Base-by-base conservation (phyloP, 306 rosid species). In the Hippophae rhamnoides region DNA sequence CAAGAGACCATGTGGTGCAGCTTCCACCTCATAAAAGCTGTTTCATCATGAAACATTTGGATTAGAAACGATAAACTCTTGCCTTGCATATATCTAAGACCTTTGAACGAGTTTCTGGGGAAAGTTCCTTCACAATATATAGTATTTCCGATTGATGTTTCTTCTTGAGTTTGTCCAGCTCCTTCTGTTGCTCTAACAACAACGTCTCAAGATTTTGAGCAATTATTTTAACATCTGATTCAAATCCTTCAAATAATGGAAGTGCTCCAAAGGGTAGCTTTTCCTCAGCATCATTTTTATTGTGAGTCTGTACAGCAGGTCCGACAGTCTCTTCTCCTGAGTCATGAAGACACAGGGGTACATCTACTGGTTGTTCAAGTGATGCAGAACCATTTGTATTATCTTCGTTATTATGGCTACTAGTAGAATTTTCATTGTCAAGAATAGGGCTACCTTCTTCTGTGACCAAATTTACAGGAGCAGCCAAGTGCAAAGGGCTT, bases 101-200 rank as follows among this genome's bases (percentile, higher is more conserved):
- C 68, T 81, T 68, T 46, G 64, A 72, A 72, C 72, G 51, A 48
- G 74, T 64, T 72, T 70, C 80, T 13, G 77, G 82, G 52, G 83
- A 56, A 53, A 86, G 60, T 66, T 78, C 85, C 52, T 71, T 65
- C 58, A 88, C 38, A 66, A 84, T 57, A 62, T 84, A 79, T 9
- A 73, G 69, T 64, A 80, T 68, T 66, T 62, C 87, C 60, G 73
- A 69, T 70, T 80, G 66, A 73, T 93, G 97, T 50, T 77, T 79
- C 84, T 58, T 77, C 76, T 77, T 77, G 55, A 93, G 76, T 49
- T 82, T 86, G 40, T 66, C 81, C 13, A 86, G 54, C 78, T 93
- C 99, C 63, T 73, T 60, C 62, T 61, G 69, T 48, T 88, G 95
- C 23, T 57, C 69, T 54, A 38, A 54, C 70, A 88, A 71, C 70